Evolutionary conservation across 306 rosid genomes (phyloP).

Genomic region (Acmispon strigosus): DNA sequence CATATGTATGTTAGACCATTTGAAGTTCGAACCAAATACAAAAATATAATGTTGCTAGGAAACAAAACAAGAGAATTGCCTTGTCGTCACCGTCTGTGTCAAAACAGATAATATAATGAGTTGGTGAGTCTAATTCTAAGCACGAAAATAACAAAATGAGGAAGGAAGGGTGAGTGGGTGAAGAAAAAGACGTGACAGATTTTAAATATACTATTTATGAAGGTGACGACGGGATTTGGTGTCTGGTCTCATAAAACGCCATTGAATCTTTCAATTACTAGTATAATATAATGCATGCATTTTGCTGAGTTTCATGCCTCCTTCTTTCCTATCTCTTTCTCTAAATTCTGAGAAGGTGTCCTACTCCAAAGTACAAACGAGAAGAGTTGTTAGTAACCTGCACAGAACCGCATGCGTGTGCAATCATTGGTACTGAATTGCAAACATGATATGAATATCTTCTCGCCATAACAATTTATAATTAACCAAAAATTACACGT

Average conservation of each 20-base stretch:
- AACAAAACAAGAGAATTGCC: neutral
- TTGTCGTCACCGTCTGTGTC: slow-evolving; percentile 14
- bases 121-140: slow-evolving; percentile 5
- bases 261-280: slow-evolving; percentile 3
- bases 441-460: neutral
- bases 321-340: slow-evolving; percentile 18
- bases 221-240: neutral
- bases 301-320: neutral
- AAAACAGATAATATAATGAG: neutral
- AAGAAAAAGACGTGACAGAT: slow-evolving; percentile 4
- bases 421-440: slow-evolving; percentile 5
- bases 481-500: neutral
- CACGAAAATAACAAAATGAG: neutral
- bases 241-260: slow-evolving; percentile 10
- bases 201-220: neutral
- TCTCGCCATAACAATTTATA: neutral
- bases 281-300: neutral
- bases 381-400: neutral
- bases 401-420: slow-evolving; percentile 18
- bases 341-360: neutral
- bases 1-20: neutral
- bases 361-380: neutral
- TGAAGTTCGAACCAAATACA: neutral
- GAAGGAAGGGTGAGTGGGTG: neutral
- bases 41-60: neutral